A percentile compares a stretch with the other conserved stretches of the same genome.
Evolutionary conservation across 768 basidiomycete species (phyloP).

Genomic region (Podaxis sp.): DNA sequence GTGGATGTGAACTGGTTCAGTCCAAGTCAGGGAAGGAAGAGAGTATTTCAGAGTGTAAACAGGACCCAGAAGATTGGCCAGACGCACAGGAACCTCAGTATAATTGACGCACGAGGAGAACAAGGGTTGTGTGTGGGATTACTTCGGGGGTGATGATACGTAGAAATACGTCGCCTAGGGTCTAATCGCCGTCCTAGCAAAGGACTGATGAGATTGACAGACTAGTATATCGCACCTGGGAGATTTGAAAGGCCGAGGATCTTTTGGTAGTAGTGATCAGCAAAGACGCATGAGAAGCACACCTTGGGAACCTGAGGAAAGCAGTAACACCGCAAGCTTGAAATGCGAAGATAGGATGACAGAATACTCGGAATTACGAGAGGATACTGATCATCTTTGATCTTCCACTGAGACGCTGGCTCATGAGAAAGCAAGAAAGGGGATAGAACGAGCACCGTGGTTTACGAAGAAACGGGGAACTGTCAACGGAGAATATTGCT

Average conservation of each 20-base stretch:
- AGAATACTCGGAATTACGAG: not conserved
- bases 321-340: not conserved
- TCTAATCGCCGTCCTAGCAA: not conserved
- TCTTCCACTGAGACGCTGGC: not conserved
- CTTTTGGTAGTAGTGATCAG: not conserved
- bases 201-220: no score
- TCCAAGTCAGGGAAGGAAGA: not conserved
- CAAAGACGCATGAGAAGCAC: not conserved
- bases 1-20: not conserved
- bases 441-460: not conserved
- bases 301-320: not conserved
- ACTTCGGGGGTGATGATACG: not conserved
- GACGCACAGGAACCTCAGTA: not conserved
- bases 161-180: not conserved
- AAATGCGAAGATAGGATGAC: not conserved
- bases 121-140: not conserved
- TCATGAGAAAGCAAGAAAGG: not conserved
- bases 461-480: not conserved
- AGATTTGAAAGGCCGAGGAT: not conserved
- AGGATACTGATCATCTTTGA: no score
- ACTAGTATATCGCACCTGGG: no score
- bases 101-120: not conserved
- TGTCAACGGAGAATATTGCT: not conserved
- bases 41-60: not conserved
- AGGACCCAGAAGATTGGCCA: not conserved